These are phyloP conservation scores for Rubroboletus satanas DNA, from an alignment of 768 basidiomycete genomes.

Conservation along the genomic window DNA sequence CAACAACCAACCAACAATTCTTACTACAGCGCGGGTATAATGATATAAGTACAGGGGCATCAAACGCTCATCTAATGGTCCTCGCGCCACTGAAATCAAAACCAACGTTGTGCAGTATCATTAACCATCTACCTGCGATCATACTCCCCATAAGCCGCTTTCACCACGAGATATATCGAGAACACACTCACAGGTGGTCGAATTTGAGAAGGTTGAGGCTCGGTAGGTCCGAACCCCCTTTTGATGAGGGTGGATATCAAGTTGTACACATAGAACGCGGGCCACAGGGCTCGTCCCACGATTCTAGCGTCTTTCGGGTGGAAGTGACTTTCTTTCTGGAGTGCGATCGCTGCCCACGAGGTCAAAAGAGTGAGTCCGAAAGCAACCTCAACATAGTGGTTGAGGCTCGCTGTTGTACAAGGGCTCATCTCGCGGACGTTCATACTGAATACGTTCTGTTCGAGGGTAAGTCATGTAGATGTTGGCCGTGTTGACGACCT, in stretches of 20 bases:
- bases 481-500: not conserved
- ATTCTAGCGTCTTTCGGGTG: not conserved
- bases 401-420: constrained; percentile 27
- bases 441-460: constrained; percentile 33
- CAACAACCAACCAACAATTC: not conserved
- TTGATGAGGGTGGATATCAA: not conserved
- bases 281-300: constrained; percentile 19
- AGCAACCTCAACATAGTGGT: constrained; percentile 39
- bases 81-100: not conserved
- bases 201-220: not conserved
- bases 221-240: not conserved
- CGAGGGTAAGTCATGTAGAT: constrained; percentile 5
- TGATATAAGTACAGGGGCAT: not conserved
- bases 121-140: not conserved
- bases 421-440: constrained; percentile 30
- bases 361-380: constrained; percentile 49
- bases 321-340: constrained; percentile 35
- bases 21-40: constrained; percentile 3
- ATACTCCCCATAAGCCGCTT: not conserved
- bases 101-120: not conserved
- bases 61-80: not conserved
- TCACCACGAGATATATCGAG: not conserved
- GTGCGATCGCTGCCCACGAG: constrained; percentile 53
- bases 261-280: constrained; percentile 11
- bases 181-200: constrained; percentile 4